These are phyloP conservation scores for Rhytidiadelphus loreus DNA, from an alignment of 225 moss, liverwort and hornwort genomes.

Conservation along the genomic window DNA sequence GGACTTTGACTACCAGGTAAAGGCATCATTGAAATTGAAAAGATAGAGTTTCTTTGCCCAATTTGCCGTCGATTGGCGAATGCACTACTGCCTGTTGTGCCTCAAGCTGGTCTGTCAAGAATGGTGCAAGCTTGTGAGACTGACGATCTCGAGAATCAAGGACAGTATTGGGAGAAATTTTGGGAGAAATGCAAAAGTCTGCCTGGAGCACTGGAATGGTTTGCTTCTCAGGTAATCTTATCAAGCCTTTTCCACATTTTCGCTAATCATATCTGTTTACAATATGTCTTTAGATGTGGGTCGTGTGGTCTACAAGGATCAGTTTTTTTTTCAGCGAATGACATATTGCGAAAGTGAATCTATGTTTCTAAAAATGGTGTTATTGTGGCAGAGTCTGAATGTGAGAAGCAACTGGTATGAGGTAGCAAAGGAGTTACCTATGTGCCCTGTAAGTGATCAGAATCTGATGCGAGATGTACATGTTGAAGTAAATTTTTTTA, in stretches of 20 bases:
- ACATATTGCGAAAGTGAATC: not conserved
- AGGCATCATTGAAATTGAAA: constrained; percentile 66
- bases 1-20: constrained; percentile 46
- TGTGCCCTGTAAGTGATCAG: constrained; percentile 51
- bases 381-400: constrained; percentile 54
- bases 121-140: constrained; percentile 25
- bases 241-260: not conserved
- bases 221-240: constrained; percentile 33
- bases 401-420: constrained; percentile 51
- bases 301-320: not conserved
- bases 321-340: not conserved
- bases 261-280: not conserved
- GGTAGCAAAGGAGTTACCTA: constrained; percentile 43
- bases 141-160: constrained; percentile 22
- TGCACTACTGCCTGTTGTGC: constrained; percentile 78
- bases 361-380: not conserved
- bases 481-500: not conserved
- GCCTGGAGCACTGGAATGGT: constrained; percentile 23
- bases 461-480: not conserved
- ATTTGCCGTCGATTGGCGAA: constrained; percentile 95
- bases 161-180: constrained; percentile 22
- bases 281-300: not conserved
- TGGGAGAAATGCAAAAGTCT: constrained; percentile 25
- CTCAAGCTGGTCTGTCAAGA: constrained; percentile 49
- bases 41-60: constrained; percentile 84